These are phyloP conservation scores for Mortierella sp. DNA, from an alignment of 371 early-diverging fungal species.

Conservation along the genomic window DNA sequence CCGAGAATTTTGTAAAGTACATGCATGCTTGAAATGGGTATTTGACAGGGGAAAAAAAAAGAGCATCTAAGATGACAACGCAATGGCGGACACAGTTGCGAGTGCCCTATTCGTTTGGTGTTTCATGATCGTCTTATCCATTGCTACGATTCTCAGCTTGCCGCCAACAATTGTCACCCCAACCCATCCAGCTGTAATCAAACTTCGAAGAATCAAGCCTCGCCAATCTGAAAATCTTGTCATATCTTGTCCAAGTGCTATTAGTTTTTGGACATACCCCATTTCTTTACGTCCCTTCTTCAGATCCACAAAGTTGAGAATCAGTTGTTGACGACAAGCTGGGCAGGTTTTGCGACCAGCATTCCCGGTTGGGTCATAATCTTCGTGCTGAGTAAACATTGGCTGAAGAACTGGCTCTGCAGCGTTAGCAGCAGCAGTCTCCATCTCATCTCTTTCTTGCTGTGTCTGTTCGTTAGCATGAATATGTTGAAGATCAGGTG, in stretches of 20 bases:
- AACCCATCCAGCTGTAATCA: constrained; percentile 56
- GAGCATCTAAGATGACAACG: constrained; percentile 2
- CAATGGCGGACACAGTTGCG: constrained; percentile 31
- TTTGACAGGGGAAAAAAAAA: background rate
- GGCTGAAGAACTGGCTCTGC: constrained; percentile 49
- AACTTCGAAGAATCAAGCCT: constrained; percentile 38
- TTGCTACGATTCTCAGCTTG: constrained; percentile 47
- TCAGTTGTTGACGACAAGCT: constrained; percentile 50
- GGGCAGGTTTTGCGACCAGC: constrained; percentile 54
- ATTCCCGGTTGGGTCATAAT: constrained; percentile 23
- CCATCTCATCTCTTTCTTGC: background rate
- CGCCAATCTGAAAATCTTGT: constrained; percentile 55
- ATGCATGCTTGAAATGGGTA: background rate
- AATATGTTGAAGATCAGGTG: background rate
- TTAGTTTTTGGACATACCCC: constrained; percentile 37
- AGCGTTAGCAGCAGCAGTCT: constrained; percentile 13
- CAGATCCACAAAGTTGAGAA: constrained; percentile 53
- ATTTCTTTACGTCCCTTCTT: constrained; percentile 50
- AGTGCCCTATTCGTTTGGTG: constrained; percentile 47
- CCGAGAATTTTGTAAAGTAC: too few relatives aligned
- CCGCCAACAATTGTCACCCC: constrained; percentile 53
- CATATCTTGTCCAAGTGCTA: constrained; percentile 43
- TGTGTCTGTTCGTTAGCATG: constrained; percentile 13
- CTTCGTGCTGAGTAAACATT: constrained; percentile 42
- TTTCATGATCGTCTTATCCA: constrained; percentile 47